Conservation (phyloP, 1,139 yeast species). For the Debaryomyces subglobosus region DNA sequence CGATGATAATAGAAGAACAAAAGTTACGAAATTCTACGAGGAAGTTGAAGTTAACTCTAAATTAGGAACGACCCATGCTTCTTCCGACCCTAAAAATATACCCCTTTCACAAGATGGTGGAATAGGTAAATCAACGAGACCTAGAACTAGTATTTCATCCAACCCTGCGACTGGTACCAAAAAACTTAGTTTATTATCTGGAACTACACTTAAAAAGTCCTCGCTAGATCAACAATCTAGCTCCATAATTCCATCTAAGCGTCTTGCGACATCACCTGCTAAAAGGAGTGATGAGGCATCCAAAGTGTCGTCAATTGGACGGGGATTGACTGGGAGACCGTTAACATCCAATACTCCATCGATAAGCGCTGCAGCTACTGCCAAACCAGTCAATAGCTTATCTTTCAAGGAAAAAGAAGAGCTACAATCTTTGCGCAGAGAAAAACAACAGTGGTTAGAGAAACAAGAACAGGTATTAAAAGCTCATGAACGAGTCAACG, state of each 20-base stretch:
- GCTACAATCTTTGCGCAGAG: slow-evolving; percentile 53
- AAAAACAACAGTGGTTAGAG: slow-evolving; percentile 53
- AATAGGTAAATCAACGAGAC: slow-evolving; percentile 14
- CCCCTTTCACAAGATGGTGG: slow-evolving; percentile 10
- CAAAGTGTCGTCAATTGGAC: slow-evolving; percentile 33
- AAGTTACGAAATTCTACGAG: slow-evolving; percentile 63
- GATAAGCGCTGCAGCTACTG: slow-evolving; percentile 18
- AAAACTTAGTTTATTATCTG: slow-evolving; percentile 11
- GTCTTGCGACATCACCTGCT: slow-evolving; percentile 69
- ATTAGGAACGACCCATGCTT: slow-evolving; percentile 2
- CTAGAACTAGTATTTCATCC: slow-evolving; percentile 11
- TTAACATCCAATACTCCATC: slow-evolving; percentile 24
- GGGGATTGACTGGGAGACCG: slow-evolving; percentile 44
- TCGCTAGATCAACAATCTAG: slow-evolving; percentile 21
- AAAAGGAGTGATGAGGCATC: slow-evolving; percentile 41
- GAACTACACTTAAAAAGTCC: slow-evolving; percentile 10
- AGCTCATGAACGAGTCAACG: slow-evolving; percentile 43
- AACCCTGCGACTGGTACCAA: slow-evolving; percentile 7
- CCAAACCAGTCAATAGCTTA: slow-evolving; percentile 15
- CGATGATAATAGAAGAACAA: slow-evolving; percentile 73
- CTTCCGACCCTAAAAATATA: slow-evolving; percentile 11
- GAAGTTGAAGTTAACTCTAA: slow-evolving; percentile 56
- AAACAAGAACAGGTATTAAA: slow-evolving; percentile 44
- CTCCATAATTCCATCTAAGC: slow-evolving; percentile 56
- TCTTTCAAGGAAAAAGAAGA: slow-evolving; percentile 45